Conservation (phyloP, 2,329 filamentous ascomycete species). For the Lanzia echinophila region DNA sequence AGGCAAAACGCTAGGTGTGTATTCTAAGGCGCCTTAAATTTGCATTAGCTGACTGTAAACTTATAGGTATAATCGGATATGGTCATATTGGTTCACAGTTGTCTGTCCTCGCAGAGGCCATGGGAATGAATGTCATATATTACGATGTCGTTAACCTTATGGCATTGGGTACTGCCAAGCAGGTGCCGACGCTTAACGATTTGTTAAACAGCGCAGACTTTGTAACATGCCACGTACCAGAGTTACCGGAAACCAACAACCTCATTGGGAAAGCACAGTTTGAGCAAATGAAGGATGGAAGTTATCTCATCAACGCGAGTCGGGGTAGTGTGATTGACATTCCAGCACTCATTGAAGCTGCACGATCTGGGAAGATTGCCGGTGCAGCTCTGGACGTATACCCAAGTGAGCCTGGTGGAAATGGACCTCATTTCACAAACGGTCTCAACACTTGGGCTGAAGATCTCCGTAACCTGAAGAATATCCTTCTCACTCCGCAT, state of each 20-base stretch:
- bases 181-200: constrained; percentile 70
- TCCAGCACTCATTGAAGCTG: constrained; percentile 79
- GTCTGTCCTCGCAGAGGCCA: constrained; percentile 89
- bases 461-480: constrained; percentile 77
- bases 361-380: constrained; percentile 78
- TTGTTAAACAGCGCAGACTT: constrained; percentile 82
- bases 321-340: constrained; percentile 93
- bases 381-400: constrained; percentile 97
- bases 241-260: constrained; percentile 85
- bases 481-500: constrained; percentile 92
- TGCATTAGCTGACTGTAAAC: not conserved
- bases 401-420: constrained; percentile 85
- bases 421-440: constrained; percentile 90
- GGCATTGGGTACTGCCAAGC: constrained; percentile 81
- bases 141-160: constrained; percentile 93
- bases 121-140: constrained; percentile 98
- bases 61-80: constrained; percentile 79
- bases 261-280: constrained; percentile 80
- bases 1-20: constrained; percentile 81
- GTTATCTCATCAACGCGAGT: constrained; percentile 94
- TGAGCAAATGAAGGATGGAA: constrained; percentile 82
- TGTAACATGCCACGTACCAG: constrained; percentile 89
- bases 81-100: constrained; percentile 96
- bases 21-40: not conserved
- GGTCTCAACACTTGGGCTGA: constrained; percentile 77